Base-by-base conservation (phyloP, 257 asterid genomes). In the Fraxinus cuspidata region DNA sequence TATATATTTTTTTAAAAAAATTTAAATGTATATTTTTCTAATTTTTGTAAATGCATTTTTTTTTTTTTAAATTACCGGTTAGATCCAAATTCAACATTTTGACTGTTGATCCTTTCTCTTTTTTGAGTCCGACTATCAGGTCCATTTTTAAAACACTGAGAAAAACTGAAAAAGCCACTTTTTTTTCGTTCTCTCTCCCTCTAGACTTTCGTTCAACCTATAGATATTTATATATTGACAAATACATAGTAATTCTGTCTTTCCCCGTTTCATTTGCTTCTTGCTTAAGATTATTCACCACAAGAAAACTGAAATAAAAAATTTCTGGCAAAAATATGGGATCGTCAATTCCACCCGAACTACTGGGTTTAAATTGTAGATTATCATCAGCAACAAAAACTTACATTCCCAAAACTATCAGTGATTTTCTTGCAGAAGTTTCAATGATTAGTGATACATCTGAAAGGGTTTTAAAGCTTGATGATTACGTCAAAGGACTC, bases 271-370 rank as follows among this genome's bases (percentile, higher is more conserved):
- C 27, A 40, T 75, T 2, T 53, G 9, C 13, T 64, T 63, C 44
- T n/a, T n/a, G 64, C 56, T 67, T 1, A 19, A 18, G 79, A 75
- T 40, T 75, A 58, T 75, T 51, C 29, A 37, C 34, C 44, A 9
- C 11, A 8, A 65, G 49, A 21, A 77, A 64, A 64, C 7, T 29
- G 51, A 82, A 68, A 44, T 71, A 76, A 7, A 83, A 84, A 87
- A 85, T 83, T 10, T 51, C 89, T 67, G 88, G 47, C 12, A 35
- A 28, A 68, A 75, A 66, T 29, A 93, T 93, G 98, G 94, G 87
- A 82, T 87, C 91, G 49, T 49, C 92, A 15, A 7, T 2, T 60
- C 31, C 67, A 21, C 29, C 67, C 25, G 92, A 87, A 66, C 88
- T 5, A 34, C 37, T 92, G 77, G 82, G 89, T 75, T 85, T 87